phyloP scores from a whole-genome alignment of 2,329 filamentous ascomycete genomes.

The Beauveria brongniartii region DNA sequence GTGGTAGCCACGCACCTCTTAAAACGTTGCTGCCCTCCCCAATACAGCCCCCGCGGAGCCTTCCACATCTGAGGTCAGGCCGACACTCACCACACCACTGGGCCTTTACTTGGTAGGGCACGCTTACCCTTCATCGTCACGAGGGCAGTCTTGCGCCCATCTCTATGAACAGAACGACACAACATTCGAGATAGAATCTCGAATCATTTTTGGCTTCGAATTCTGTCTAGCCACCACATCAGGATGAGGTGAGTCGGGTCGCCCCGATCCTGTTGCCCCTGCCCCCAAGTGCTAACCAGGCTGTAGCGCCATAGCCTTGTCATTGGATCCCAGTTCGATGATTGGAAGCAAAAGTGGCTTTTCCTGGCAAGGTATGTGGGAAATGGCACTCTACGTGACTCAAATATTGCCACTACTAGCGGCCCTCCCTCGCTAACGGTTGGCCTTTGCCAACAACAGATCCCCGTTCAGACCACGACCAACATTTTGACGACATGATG shows the following conservation, averaged over 20 bases:
- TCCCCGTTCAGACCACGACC: neutral
- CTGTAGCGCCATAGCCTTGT: constrained; percentile 10
- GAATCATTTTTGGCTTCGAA: neutral
- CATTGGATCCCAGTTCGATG: constrained; percentile 8
- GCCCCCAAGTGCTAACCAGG: constrained; percentile 3
- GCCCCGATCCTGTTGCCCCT: neutral
- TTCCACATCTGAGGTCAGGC: neutral
- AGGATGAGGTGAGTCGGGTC: constrained; percentile 6
- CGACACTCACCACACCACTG: neutral
- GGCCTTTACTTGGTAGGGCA: neutral
- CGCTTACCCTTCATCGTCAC: neutral
- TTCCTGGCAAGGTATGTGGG: constrained; percentile 9
- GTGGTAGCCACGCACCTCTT: neutral
- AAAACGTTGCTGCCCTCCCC: neutral
- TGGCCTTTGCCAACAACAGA: neutral
- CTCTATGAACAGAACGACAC: neutral
- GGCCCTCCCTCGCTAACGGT: constrained; percentile 5
- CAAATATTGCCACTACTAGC: neutral
- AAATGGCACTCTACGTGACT: constrained; percentile 3
- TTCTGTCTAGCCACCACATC: neutral
- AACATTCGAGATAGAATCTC: neutral
- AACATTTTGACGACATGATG: constrained; percentile 2
- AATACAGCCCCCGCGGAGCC: neutral
- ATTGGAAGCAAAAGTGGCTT: constrained; percentile 10
- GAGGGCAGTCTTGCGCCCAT: neutral